Percentiles rank a stretch among this genome's conserved stretches.
These are phyloP conservation scores for Hydnum rufescens DNA, from an alignment of 768 basidiomycete genomes.

Conservation along the genomic window DNA sequence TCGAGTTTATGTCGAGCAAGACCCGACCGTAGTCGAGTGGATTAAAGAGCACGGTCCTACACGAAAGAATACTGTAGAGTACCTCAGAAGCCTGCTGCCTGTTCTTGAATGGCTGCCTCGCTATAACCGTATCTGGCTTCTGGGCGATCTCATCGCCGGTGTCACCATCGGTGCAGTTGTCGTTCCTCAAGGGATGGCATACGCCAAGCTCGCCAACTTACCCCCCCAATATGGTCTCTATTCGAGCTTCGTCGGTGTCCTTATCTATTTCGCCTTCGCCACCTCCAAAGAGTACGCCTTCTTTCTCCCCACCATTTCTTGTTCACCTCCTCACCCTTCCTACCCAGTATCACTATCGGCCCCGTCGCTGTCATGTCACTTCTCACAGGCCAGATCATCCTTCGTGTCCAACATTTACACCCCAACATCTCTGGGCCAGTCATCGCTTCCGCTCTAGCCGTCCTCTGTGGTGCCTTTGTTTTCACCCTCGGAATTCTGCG, in stretches of 20 bases:
- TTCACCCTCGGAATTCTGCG: conserved; percentile 77
- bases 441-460: conserved; percentile 75
- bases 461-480: conserved; percentile 81
- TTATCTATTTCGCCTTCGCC: conserved; percentile 50
- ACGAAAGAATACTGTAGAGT: not conserved
- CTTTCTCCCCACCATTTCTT: not conserved
- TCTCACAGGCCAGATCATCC: conserved; percentile 46
- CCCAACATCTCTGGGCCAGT: conserved; percentile 30
- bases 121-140: conserved; percentile 57
- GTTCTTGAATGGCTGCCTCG: conserved; percentile 68
- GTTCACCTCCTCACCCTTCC: not conserved
- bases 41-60: not conserved
- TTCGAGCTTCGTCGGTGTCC: conserved; percentile 76
- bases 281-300: conserved; percentile 60
- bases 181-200: conserved; percentile 55
- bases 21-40: conserved; percentile 1
- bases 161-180: conserved; percentile 90
- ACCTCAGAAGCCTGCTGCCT: not conserved
- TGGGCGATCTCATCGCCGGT: conserved; percentile 76
- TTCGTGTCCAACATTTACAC: conserved; percentile 27
- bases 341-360: conserved; percentile 65
- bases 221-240: conserved; percentile 81
- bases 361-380: conserved; percentile 79
- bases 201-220: conserved; percentile 45
- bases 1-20: not conserved